These are phyloP conservation scores for Xanthoconium purpureum DNA, from an alignment of 768 basidiomycete species.

Conservation along the genomic window DNA sequence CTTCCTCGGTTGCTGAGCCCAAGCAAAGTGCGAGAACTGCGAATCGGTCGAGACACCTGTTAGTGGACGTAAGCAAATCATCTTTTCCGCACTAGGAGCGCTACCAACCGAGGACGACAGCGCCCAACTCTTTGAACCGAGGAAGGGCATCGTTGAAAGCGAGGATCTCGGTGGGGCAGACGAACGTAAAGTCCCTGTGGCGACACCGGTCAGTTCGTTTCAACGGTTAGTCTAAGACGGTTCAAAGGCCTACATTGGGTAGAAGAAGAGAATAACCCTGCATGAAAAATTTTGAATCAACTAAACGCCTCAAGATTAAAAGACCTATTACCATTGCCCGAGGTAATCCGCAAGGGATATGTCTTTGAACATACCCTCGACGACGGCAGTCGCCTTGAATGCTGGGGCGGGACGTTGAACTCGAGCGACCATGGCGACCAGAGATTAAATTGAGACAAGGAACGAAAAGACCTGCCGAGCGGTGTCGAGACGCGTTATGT, in stretches of 20 bases:
- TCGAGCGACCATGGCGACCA: conserved; percentile 40
- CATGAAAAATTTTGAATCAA: neutral
- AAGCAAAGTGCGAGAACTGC: conserved; percentile 82
- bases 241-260: conserved; percentile 71
- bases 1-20: conserved; percentile 78
- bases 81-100: neutral
- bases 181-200: conserved; percentile 79
- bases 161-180: conserved; percentile 94
- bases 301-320: neutral
- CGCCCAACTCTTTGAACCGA: conserved; percentile 69
- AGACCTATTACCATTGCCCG: conserved; percentile 68
- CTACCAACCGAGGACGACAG: conserved; percentile 68
- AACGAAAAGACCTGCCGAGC: neutral
- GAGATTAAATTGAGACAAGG: neutral
- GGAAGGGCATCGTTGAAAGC: conserved; percentile 89
- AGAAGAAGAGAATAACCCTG: conserved; percentile 94
- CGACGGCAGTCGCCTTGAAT: conserved; percentile 74
- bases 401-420: conserved; percentile 84
- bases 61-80: neutral
- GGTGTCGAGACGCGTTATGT: conserved; percentile 29
- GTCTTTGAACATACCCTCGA: conserved; percentile 75
- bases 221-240: neutral
- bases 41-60: conserved; percentile 86
- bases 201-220: neutral
- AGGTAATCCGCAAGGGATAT: conserved; percentile 68